Conservation (phyloP, 2,329 filamentous ascomycete species). For the Madurella fahalii region DNA sequence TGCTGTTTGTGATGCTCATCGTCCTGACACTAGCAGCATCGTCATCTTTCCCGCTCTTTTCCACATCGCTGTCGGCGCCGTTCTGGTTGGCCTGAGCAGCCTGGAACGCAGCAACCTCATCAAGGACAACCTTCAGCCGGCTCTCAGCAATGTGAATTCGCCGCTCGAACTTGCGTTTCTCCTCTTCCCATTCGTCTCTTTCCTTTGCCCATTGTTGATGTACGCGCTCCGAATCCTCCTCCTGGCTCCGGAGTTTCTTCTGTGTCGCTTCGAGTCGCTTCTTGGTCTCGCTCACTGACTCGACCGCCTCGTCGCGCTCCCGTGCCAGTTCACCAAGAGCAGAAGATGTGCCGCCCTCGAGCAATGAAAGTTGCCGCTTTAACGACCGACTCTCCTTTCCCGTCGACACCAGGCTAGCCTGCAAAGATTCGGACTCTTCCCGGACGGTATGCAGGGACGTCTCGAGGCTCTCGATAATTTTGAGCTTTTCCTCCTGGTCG, state of each 20-base stretch:
- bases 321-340: conserved; percentile 77
- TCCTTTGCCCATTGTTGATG: conserved; percentile 81
- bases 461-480: conserved; percentile 82
- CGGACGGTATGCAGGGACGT: conserved; percentile 64
- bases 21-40: conserved; percentile 71
- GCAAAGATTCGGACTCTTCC: conserved; percentile 69
- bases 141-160: conserved; percentile 87
- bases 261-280: conserved; percentile 73
- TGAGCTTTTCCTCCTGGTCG: conserved; percentile 86
- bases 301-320: conserved; percentile 81
- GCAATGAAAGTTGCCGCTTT: conserved; percentile 78
- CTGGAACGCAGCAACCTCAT: conserved; percentile 75
- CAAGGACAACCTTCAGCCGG: conserved; percentile 75
- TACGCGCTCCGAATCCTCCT: conserved; percentile 75
- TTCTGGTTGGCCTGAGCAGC: conserved; percentile 42
- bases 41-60: conserved; percentile 59
- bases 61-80: conserved; percentile 53
- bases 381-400: conserved; percentile 74
- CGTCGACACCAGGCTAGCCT: conserved; percentile 56
- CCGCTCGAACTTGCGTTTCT: conserved; percentile 76
- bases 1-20: conserved; percentile 67
- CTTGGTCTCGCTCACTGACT: conserved; percentile 66
- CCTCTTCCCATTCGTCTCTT: conserved; percentile 78
- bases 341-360: conserved; percentile 84
- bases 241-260: conserved; percentile 71